Evolutionary conservation across 805 yeast species (phyloP).

Genomic region (Lachancea meyersii): DNA sequence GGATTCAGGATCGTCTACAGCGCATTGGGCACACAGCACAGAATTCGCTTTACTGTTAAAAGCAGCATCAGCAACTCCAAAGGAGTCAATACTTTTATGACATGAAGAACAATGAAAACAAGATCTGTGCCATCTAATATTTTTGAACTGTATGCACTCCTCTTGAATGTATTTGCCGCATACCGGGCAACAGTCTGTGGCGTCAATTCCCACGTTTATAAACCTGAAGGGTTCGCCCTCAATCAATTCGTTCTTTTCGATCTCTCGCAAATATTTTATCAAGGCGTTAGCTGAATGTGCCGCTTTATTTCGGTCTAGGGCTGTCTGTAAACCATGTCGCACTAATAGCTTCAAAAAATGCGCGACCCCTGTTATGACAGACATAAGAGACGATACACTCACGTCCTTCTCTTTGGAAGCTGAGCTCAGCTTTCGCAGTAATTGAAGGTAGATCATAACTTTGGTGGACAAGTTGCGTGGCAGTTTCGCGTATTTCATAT

Average conservation of each 20-base stretch:
- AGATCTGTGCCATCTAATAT: conserved; percentile 71
- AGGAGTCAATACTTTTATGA: conserved; percentile 34
- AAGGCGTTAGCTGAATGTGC: conserved; percentile 55
- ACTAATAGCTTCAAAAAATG: conserved; percentile 84
- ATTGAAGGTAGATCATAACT: conserved; percentile 80
- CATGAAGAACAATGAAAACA: conserved; percentile 71
- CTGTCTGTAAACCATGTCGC: conserved; percentile 70
- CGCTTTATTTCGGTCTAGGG: conserved; percentile 59
- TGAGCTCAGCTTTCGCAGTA: conserved; percentile 56
- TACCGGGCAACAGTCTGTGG: conserved; percentile 68
- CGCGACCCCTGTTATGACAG: conserved; percentile 84
- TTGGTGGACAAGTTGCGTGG: conserved; percentile 87
- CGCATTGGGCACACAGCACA: conserved; percentile 61
- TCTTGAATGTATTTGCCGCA: conserved; percentile 81
- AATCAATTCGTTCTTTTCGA: conserved; percentile 41
- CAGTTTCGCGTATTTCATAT: conserved; percentile 36
- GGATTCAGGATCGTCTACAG: conserved; percentile 43
- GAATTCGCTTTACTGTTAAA: conserved; percentile 34
- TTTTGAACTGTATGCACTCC: conserved; percentile 57
- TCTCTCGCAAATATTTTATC: conserved; percentile 52
- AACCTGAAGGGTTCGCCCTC: conserved; percentile 33
- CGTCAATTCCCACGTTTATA: conserved; percentile 46
- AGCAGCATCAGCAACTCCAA: conserved; percentile 43
- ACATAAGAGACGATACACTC: conserved; percentile 54
- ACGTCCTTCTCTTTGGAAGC: conserved; percentile 29